Conservation (phyloP, 1,139 yeast species). For the Blastobotrys proliferans region DNA sequence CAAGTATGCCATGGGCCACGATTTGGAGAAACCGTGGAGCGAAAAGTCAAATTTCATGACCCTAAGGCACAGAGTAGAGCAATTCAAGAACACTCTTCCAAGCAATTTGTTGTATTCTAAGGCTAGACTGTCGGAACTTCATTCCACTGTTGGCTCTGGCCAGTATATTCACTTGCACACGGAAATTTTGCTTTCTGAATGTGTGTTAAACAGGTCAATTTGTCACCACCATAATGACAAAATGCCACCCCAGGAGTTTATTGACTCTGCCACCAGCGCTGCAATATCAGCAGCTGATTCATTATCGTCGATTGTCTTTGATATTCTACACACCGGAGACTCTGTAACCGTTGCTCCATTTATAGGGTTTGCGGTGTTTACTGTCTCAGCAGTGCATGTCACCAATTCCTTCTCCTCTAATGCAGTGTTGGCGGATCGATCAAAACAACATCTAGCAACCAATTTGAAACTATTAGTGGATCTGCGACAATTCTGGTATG, state of each 20-base stretch:
- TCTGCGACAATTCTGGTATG: conserved; percentile 35
- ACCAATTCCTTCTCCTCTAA: conserved; percentile 35
- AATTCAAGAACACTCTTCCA: conserved; percentile 21
- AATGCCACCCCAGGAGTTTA: conserved; percentile 29
- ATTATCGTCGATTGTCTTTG: conserved; percentile 31
- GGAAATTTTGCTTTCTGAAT: conserved; percentile 24
- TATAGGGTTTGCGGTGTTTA: conserved; percentile 36
- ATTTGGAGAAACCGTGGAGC: conserved; percentile 25
- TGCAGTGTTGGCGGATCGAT: conserved; percentile 29
- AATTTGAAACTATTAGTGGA: conserved; percentile 33
- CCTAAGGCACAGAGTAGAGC: conserved; percentile 16
- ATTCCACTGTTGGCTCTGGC: conserved; percentile 24
- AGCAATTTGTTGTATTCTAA: conserved; percentile 24
- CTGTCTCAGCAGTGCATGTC: conserved; percentile 36
- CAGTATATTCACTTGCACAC: conserved; percentile 28
- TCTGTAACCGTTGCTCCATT: conserved; percentile 35
- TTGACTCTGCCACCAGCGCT: conserved; percentile 29
- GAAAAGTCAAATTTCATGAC: conserved; percentile 19
- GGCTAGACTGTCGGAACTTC: conserved; percentile 21
- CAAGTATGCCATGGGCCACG: conserved; percentile 25
- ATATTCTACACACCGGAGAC: conserved; percentile 32
- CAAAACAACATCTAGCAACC: conserved; percentile 34
- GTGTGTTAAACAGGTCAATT: conserved; percentile 26
- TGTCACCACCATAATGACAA: conserved; percentile 17
- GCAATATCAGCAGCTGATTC: conserved; percentile 33